These are phyloP conservation scores for Phalaenopsis equestris DNA, from an alignment of 106 monocot species.

Conservation along the genomic window DNA sequence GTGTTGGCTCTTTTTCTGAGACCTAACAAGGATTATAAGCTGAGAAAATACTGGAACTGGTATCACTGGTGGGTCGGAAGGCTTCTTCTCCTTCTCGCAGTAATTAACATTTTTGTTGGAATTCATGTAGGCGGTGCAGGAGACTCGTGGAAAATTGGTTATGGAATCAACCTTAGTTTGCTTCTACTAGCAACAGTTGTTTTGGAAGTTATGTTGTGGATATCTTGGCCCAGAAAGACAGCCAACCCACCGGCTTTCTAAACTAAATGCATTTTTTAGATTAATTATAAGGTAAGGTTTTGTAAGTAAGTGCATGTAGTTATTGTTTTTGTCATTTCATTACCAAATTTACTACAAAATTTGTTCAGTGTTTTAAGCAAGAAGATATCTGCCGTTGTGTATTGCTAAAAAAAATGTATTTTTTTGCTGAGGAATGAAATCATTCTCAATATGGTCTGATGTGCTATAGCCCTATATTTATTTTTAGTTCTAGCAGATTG, in stretches of 20 bases:
- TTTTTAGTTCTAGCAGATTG: neutral
- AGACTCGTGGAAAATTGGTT: slow-evolving; percentile 68
- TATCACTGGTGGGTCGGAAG: slow-evolving; percentile 70
- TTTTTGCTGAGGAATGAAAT: neutral
- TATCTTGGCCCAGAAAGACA: slow-evolving; percentile 40
- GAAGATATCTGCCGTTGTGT: neutral
- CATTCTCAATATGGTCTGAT: neutral
- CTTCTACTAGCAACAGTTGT: slow-evolving; percentile 33
- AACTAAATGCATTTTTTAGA: neutral
- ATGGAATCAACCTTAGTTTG: slow-evolving; percentile 49
- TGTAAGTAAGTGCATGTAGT: neutral
- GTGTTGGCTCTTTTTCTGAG: slow-evolving; percentile 47
- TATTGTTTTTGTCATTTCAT: neutral
- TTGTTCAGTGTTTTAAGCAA: neutral
- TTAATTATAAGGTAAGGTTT: neutral
- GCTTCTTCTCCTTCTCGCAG: slow-evolving; percentile 54
- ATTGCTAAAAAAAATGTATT: neutral
- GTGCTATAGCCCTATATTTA: neutral
- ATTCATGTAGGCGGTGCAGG: slow-evolving; percentile 66
- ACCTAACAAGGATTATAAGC: slow-evolving; percentile 58
- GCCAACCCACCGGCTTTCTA: slow-evolving; percentile 22
- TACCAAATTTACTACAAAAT: neutral
- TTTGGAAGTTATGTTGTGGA: slow-evolving; percentile 59
- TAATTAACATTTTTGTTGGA: slow-evolving; percentile 67
- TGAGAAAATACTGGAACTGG: slow-evolving; percentile 71